Base-by-base conservation (phyloP, 441 rosid species). In the Populus trichocarpa region DNA sequence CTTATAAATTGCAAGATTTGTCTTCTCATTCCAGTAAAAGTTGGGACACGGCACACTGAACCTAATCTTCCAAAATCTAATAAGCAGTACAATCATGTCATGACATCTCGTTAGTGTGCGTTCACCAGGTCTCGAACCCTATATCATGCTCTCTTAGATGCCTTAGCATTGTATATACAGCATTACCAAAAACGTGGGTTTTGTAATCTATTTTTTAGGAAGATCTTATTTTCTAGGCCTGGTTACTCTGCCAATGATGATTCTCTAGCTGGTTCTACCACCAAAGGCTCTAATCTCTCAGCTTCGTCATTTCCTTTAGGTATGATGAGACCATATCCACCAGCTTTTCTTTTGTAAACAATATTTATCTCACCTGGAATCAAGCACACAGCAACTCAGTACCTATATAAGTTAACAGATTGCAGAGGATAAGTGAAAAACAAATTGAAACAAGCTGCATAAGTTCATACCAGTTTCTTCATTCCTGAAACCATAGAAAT, bases 401-500 rank as follows among this genome's bases (percentile, higher is more conserved):
- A 32, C 69, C 16, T 42, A 57, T 30, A 61, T 30, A 30, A 30
- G 32, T 30, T 40, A 70, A 26, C 25, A 50, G 33, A 77, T 67
- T 33, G 25, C 0, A 46, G 32, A 75, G 40, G 35, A 67, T 11
- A 9, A 40, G 70, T 13, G 16, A 20, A 12, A 20, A 78, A 53
- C 71, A 35, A 77, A 72, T 42, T 23, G 57, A 77, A 10, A 77
- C 16, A 67, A 35, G 70, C 4, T 72, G 26, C 12, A 28, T 26
- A 68, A 75, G 23, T 12, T 69, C 84, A 74, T 89, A 95, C 99
- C 96, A 8, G 98, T 95, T 85, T 91, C 97, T 87, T 95, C 97
- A 46, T 93, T 92, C 59, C 91, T 85, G 81, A 93, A 95, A 71
- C 90, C 98, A 77, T 92, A 95, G 84, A 95, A 95, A 79, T 94